Base-by-base conservation (phyloP, 768 basidiomycete genomes). In the Clavaria fumosa region DNA sequence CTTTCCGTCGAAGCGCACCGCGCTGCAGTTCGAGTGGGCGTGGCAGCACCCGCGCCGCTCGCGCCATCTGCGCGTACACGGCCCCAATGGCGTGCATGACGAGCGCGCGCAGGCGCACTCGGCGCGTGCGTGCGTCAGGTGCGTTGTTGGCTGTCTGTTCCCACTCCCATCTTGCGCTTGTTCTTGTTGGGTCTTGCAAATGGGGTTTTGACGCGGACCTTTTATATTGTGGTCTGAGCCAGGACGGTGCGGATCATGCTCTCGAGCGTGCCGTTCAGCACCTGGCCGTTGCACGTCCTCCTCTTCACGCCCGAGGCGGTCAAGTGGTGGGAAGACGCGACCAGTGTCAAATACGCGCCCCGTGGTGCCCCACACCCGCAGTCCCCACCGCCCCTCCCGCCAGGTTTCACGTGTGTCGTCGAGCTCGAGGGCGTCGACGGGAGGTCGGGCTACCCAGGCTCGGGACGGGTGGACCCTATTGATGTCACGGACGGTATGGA, bases 1-100 rank as follows among this genome's bases (percentile, higher is more conserved):
- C 4, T 86, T 89, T 47, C 81, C 83, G 1, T 81, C 78, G 39
- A 74, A 71, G 51, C 53, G 68, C 31, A 67, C 79, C 2, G 83
- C 85, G 7, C 56, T 74, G 17, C 71, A 83, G 54, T 85, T 85
- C 47, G 81, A 84, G 58, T 85, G 79, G 80, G 75, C 77, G 20
- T 88, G 83, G 83, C 82, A 85, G 52, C 76, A 85, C 52, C 78
- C 79, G 7, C 62, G 77, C 44, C 54, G 67, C 18, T 75, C 78
- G 1, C 59, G 79, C n/a, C 76, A 79, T 55, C 58, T 82, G 12
- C 66, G n/a, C n/a, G n/a, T n/a, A n/a, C n/a, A n/a, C n/a, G n/a
- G n/a, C n/a, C n/a, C n/a, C n/a, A n/a, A n/a, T n/a, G n/a, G n/a
- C n/a, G n/a, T n/a, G n/a, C n/a, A n/a, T n/a, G n/a, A n/a, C n/a